phyloP scores from a whole-genome alignment of 805 yeast species.

The Ogataea degrootiae region DNA sequence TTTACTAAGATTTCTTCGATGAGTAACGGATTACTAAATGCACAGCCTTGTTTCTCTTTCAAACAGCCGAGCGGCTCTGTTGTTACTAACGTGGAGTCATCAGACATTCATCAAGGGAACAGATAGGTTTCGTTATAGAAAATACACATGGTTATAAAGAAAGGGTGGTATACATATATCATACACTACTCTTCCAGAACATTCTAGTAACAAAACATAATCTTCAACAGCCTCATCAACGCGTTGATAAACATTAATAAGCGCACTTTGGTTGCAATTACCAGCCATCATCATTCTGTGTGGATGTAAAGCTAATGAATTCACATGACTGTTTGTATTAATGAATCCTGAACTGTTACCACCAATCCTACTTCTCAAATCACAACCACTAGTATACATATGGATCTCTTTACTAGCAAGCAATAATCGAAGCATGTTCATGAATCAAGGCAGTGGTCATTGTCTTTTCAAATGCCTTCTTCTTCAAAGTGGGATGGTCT shows the following conservation, averaged over 20 bases:
- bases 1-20: no score
- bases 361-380: slow-evolving; percentile 54
- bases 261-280: slow-evolving; percentile 72
- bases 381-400: slow-evolving; percentile 84
- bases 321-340: slow-evolving; percentile 51
- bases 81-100: no score
- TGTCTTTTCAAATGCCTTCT: slow-evolving; percentile 45
- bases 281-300: slow-evolving; percentile 92
- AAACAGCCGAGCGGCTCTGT: no score
- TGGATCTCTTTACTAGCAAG: slow-evolving; percentile 78
- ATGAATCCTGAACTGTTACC: slow-evolving; percentile 22
- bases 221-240: slow-evolving; percentile 26
- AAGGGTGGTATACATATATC: no score
- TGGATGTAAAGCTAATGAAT: slow-evolving; percentile 78
- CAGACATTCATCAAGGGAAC: no score
- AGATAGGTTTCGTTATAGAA: no score
- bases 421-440: slow-evolving; percentile 94
- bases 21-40: no score
- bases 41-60: no score
- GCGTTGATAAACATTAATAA: slow-evolving; percentile 59
- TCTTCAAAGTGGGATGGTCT: slow-evolving; percentile 64
- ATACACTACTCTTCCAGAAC: neutral
- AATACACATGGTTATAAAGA: no score
- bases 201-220: slow-evolving; percentile 1
- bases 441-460: slow-evolving; percentile 77